Percentiles rank a stretch among this genome's conserved stretches.
Evolutionary conservation across 1,139 yeast species (phyloP).

Genomic region (Chernovozyma aurita): DNA sequence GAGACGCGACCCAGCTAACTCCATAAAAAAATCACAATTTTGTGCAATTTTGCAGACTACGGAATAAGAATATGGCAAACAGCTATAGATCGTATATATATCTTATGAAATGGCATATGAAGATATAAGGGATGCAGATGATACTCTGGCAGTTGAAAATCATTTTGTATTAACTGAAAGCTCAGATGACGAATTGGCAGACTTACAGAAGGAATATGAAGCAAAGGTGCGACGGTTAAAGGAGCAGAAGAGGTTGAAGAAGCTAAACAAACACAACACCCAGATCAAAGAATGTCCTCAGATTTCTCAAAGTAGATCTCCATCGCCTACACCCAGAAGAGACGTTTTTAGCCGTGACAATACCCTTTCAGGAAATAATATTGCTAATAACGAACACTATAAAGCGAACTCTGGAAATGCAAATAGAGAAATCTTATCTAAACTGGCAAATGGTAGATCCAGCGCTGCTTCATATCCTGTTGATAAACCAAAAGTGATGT

Average conservation of each 20-base stretch:
- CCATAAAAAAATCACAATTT: not conserved
- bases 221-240: slow-evolving; percentile 16
- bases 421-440: not conserved
- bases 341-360: not conserved
- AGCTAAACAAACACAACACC: slow-evolving; percentile 8
- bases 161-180: slow-evolving; percentile 21
- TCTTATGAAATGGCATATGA: slow-evolving; percentile 7
- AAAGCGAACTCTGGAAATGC: not conserved
- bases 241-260: slow-evolving; percentile 9
- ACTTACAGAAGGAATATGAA: slow-evolving; percentile 27
- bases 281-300: slow-evolving; percentile 3
- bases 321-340: slow-evolving; percentile 2
- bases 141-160: not conserved
- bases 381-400: not conserved
- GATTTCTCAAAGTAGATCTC: slow-evolving; percentile 5
- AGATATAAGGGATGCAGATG: slow-evolving; percentile 14
- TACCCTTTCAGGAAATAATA: not conserved
- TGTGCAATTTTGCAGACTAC: not conserved
- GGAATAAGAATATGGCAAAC: too few relatives aligned
- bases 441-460: not conserved
- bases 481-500: not conserved
- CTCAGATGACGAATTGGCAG: slow-evolving; percentile 24
- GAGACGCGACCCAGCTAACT: not conserved
- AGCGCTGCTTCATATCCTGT: too few relatives aligned
- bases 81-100: too few relatives aligned